Base-by-base conservation (phyloP, 225 moss, liverwort and hornwort species). In the Ulota crispa region DNA sequence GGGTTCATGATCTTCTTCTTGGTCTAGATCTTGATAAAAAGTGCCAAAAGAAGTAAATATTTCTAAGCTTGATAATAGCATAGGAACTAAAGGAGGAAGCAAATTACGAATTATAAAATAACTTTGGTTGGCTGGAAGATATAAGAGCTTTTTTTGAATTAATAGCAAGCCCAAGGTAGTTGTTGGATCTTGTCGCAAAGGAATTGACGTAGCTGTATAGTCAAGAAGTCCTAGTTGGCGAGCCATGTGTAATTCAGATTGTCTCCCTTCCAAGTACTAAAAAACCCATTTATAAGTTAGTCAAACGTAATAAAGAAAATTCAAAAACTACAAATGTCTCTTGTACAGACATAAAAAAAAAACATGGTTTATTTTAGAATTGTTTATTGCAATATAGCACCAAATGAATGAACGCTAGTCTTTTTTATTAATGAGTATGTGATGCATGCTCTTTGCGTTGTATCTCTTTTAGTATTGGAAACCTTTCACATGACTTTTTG, bases 51-150 rank as follows among this genome's bases (percentile, higher is more conserved):
- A 81, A 81, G 81, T 84, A 52, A 84, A 90, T 32, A 82, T 86
- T 61, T 88, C 74, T 41, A 90, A 65, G 79, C 84, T 84, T 74
- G 84, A 86, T 24, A 84, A 80, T 3, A 88, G 30, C 79, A 86
- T 90, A 24, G 82, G 86, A 69, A 90, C 23, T 7, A 88, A 8
- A 8, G 84, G 86, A 63, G 80, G 81, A 82, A 90, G 18, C 26
- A 90, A 76, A 53, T 88, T 90, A 70, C 36, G 65, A 75, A 67
- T 42, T 43, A 90, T 86, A 64, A 84, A 88, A 74, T 86, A 90
- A 2, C 82, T 88, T 6, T 73, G 2, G 42, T 86, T 90, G 27
- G 84, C 61, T 24, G 82, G 80, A 70, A 88, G 83, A 68, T 59
- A 13, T 13, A 86, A 68, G 39, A 89, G 86, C 10, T 32, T 86